Base-by-base conservation (phyloP, 2,329 filamentous ascomycete species). In the Calycina herbarum region DNA sequence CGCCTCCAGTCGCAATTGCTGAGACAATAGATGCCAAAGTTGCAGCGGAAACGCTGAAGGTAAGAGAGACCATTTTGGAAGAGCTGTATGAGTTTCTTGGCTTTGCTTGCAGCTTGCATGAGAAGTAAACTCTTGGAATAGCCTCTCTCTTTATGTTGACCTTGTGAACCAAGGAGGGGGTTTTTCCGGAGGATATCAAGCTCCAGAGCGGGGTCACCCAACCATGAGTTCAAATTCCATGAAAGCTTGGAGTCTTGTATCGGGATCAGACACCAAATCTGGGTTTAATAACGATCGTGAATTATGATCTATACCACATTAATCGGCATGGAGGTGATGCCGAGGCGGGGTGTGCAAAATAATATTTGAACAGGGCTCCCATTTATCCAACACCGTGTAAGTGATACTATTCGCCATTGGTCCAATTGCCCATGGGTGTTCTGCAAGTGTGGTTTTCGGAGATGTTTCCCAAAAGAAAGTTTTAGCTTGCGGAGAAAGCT, bases 1-100 rank as follows among this genome's bases (percentile, higher is more conserved):
- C 76, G 59, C 81, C 79, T 45, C 74, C 73, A 15, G 75, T 75
- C 4, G 75, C 72, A 31, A 73, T 66, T 29, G 70, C 62, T n/a
- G 67, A 65, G 5, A 65, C 61, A 1, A 63, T 60, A 10, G 67
- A 57, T 35, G 63, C 40, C 42, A 68, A 60, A 51, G 64, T 60
- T n/a, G 66, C 62, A 31, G 66, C 70, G 56, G 62, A 64, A 20
- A 72, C 40, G 35, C 61, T 63, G 17, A 64, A 65, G 40, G 48
- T 57, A 45, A 67, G 58, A 58, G 38, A 20, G n/a, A 62, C 54
- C 64, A 65, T 65, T 38, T 42, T 60, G 10, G 8, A 61, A 29
- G 20, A 42, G 57, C 20, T 54, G 20, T 54, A 29, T 27, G 20
- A 27, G 13, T 13, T 24, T 54, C 24, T 51, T 24, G 48, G 5